Evolutionary conservation across 1,284 basidiomycete species (phyloP).

Genomic region (Macrocystidia cucumis): DNA sequence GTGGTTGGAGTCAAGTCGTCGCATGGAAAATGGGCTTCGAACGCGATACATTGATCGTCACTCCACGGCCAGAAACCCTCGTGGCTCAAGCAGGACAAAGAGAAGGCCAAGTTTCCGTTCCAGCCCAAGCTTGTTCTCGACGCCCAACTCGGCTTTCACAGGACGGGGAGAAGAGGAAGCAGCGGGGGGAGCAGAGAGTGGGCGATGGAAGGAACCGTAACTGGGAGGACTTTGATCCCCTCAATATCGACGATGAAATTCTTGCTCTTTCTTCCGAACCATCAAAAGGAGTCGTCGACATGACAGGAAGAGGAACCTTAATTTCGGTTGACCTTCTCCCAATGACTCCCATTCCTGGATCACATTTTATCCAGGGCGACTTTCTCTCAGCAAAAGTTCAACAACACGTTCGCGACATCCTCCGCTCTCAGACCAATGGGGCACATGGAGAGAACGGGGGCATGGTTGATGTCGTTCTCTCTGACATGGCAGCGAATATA

Average conservation of each 20-base stretch:
- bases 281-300: background rate
- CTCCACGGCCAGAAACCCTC: too few relatives aligned
- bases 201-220: background rate
- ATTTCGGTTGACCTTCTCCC: constrained; percentile 70
- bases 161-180: constrained; percentile 8
- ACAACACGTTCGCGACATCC: constrained; percentile 34
- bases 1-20: constrained; percentile 84
- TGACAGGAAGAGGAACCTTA: constrained; percentile 42
- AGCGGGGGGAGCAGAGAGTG: too few relatives aligned
- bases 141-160: too few relatives aligned
- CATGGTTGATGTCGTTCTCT: constrained; percentile 65
- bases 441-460: too few relatives aligned
- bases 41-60: constrained; percentile 3
- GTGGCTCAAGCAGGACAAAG: too few relatives aligned
- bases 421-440: constrained; percentile 28
- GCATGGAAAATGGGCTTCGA: constrained; percentile 48
- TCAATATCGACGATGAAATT: constrained; percentile 27
- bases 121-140: background rate
- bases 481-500: constrained; percentile 72
- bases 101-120: background rate
- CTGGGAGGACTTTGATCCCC: constrained; percentile 24
- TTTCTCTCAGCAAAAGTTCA: constrained; percentile 61
- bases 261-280: too few relatives aligned
- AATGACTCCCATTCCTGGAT: constrained; percentile 62
- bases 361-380: constrained; percentile 63